Evolutionary conservation across 2,329 filamentous ascomycete species (phyloP), one percentile per base, ranked within the genome.

Genomic region (Fusarium temperatum): DNA sequence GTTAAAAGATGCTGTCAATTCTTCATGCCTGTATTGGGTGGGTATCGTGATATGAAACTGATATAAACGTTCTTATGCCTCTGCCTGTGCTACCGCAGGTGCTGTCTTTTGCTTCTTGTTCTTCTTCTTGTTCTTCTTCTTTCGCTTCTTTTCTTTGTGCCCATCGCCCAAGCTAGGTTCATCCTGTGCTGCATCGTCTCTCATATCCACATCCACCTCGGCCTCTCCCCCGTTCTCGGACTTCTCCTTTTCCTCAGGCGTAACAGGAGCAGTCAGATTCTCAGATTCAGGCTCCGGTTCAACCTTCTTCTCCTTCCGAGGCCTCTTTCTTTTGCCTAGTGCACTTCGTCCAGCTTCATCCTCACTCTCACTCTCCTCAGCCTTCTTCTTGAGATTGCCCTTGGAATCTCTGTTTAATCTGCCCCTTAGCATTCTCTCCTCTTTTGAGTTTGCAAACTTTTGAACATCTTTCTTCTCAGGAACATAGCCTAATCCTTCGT

Each of bases 401-500:
- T 54, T 54, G 48, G 73, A 64, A 66, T 72, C 70, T 24, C 81
- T 81, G 28, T 81, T 76, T 24, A 81, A 38, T 51, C 78, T 76
- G 8, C 80, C 78, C 65, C 80, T 78, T 59, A 85, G 73, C 68
- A 80, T 75, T 57, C 75, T 78, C 63, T 81, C 78, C 58, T 78
- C 75, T 30, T 75, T 76, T 5, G 72, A 63, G 60, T 77, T 73
- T 20, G 74, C 76, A 38, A 77, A 72, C 35, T 74, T 75, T 42
- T 75, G 63, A 15, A 75, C 61, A 32, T 75, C 59, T 22, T 76
- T 78, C 12, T 59, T 63, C 12, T 80, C 72, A 6, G 81, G 74
- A 15, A 80, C 76, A 75, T 83, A 85, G 14, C 85, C 85, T 15
- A 87, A 73, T 41, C 85, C 86, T 30, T 82, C 80, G 75, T 85